These are phyloP conservation scores for Paraphaeosphaeria minitans DNA, from an alignment of 2,329 filamentous ascomycete genomes.

Conservation along the genomic window DNA sequence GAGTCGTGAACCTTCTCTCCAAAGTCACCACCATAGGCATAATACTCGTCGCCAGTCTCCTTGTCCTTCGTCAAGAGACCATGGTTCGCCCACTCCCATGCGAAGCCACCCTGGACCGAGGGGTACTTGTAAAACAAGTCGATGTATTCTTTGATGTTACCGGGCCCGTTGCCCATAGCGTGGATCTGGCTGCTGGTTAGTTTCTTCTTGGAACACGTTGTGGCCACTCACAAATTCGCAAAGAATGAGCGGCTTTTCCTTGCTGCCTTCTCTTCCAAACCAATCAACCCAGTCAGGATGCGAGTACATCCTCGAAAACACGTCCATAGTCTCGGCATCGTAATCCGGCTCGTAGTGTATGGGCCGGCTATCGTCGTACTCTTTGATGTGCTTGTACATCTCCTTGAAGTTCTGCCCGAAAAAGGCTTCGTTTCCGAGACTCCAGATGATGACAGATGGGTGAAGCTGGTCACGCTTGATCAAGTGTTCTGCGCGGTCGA, in stretches of 20 bases:
- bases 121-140: slow-evolving; percentile 65
- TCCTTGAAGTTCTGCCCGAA: slow-evolving; percentile 70
- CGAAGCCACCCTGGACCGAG: slow-evolving; percentile 66
- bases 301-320: slow-evolving; percentile 72
- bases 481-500: slow-evolving; percentile 69
- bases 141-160: slow-evolving; percentile 71
- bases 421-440: slow-evolving; percentile 74
- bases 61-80: slow-evolving; percentile 50
- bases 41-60: slow-evolving; percentile 46
- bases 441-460: slow-evolving; percentile 73
- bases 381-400: slow-evolving; percentile 69
- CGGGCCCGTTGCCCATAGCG: slow-evolving; percentile 78
- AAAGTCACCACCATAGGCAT: slow-evolving; percentile 53
- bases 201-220: background rate
- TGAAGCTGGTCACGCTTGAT: slow-evolving; percentile 74
- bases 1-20: slow-evolving; percentile 49
- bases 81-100: slow-evolving; percentile 56
- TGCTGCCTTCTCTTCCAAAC: slow-evolving; percentile 50
- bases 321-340: slow-evolving; percentile 64
- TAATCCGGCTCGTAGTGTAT: slow-evolving; percentile 72
- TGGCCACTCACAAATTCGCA: slow-evolving; percentile 55
- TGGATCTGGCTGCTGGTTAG: slow-evolving; percentile 41
- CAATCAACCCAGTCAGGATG: slow-evolving; percentile 57
- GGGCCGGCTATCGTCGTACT: slow-evolving; percentile 62
- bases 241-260: slow-evolving; percentile 61